Conservation (phyloP, 1,139 yeast species). For the Saccharomyces hybrid region DNA sequence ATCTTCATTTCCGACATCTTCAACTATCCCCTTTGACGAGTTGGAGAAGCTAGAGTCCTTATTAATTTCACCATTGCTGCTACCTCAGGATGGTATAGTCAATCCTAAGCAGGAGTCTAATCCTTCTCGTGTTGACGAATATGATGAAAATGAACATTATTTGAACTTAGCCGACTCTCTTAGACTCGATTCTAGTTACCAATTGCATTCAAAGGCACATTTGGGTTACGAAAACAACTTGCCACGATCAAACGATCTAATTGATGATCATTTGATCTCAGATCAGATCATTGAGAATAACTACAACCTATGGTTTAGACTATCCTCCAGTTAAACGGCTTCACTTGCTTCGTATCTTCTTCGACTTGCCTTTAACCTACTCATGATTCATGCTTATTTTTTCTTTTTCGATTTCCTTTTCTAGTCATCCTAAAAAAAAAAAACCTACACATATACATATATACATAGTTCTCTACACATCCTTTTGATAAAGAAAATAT, state of each 20-base stretch:
- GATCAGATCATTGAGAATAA: constrained; percentile 16
- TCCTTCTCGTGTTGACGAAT: neutral
- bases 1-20: neutral
- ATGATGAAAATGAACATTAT: neutral
- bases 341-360: neutral
- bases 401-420: neutral
- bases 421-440: neutral
- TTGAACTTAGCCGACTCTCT: neutral
- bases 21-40: neutral
- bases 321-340: neutral
- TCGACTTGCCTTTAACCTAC: neutral
- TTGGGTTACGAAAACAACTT: neutral
- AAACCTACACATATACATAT: neutral
- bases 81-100: neutral
- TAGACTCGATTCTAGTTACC: neutral
- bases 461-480: neutral
- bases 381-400: neutral
- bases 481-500: neutral
- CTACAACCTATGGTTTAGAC: constrained; percentile 14
- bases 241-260: neutral
- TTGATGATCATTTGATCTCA: neutral
- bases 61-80: constrained; percentile 3
- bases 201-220: neutral
- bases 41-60: constrained; percentile 1
- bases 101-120: neutral